These are phyloP conservation scores for Rossbeevera mucosa DNA, from an alignment of 768 basidiomycete species.

Conservation along the genomic window DNA sequence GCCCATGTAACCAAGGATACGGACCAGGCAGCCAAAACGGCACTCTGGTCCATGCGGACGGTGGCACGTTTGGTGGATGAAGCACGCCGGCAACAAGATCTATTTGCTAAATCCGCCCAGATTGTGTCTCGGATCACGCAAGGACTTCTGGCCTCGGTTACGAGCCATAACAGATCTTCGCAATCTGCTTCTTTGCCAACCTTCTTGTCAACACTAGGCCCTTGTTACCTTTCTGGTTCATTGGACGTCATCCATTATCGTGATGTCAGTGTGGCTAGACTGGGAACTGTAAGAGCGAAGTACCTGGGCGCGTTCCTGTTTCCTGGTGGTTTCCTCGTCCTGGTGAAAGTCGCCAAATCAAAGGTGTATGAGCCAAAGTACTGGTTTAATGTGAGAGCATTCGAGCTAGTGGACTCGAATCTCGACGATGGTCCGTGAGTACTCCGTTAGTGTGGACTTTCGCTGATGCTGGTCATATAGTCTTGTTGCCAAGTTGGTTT, in stretches of 20 bases:
- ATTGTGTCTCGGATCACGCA: constrained; percentile 63
- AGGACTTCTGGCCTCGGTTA: constrained; percentile 27
- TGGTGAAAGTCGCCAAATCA: constrained; percentile 81
- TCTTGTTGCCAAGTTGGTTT: constrained; percentile 76
- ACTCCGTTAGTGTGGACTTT: background rate
- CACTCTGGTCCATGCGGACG: constrained; percentile 66
- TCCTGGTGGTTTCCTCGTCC: constrained; percentile 74
- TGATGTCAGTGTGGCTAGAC: constrained; percentile 38
- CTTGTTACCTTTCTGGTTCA: constrained; percentile 76
- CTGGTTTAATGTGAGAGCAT: constrained; percentile 78
- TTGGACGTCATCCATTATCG: constrained; percentile 81
- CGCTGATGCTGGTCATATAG: constrained; percentile 36
- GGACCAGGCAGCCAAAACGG: constrained; percentile 32
- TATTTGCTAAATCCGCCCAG: constrained; percentile 59
- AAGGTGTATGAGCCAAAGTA: constrained; percentile 82
- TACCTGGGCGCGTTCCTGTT: constrained; percentile 92
- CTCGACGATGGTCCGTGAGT: constrained; percentile 71
- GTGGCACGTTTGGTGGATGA: constrained; percentile 80
- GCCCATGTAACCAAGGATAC: background rate
- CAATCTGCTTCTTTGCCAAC: constrained; percentile 41
- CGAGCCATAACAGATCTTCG: constrained; percentile 26
- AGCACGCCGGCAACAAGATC: constrained; percentile 64
- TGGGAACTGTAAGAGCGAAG: constrained; percentile 63
- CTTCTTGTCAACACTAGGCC: constrained; percentile 74
- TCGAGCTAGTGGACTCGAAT: constrained; percentile 63